phyloP scores from a whole-genome alignment of 2,329 filamentous ascomycete genomes.

The Lojkania enalia region DNA sequence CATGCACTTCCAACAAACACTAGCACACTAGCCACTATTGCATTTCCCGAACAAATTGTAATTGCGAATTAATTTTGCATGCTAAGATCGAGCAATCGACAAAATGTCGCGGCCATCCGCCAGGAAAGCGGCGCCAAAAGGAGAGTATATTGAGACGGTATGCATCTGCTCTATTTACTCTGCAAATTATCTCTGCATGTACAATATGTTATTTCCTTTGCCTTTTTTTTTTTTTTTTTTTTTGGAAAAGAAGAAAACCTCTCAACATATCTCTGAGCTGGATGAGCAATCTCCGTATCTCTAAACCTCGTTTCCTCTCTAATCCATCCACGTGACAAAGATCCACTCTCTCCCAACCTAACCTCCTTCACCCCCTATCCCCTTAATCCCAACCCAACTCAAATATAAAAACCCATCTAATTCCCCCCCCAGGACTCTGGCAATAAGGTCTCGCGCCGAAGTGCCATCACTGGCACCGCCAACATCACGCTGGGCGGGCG shows the following conservation, averaged over 20 bases:
- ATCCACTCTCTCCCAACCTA: background rate
- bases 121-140: constrained; percentile 68
- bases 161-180: constrained; percentile 28
- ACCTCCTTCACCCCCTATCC: background rate
- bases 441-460: constrained; percentile 95
- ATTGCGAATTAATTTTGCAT: no score
- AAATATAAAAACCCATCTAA: background rate
- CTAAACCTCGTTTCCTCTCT: background rate
- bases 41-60: no score
- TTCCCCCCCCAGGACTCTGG: constrained; percentile 75
- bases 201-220: no score
- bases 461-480: constrained; percentile 89
- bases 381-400: background rate
- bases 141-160: constrained; percentile 97
- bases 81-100: no score
- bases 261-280: no score
- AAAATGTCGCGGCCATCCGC: constrained; percentile 49
- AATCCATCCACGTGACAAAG: background rate
- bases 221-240: no score
- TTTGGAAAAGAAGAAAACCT: no score
- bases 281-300: no score
- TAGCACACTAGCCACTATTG: background rate
- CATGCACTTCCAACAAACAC: background rate
- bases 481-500: constrained; percentile 96
- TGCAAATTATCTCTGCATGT: constrained; percentile 1